phyloP scores from a whole-genome alignment of 116 monocot species.

The Iris pallida region DNA sequence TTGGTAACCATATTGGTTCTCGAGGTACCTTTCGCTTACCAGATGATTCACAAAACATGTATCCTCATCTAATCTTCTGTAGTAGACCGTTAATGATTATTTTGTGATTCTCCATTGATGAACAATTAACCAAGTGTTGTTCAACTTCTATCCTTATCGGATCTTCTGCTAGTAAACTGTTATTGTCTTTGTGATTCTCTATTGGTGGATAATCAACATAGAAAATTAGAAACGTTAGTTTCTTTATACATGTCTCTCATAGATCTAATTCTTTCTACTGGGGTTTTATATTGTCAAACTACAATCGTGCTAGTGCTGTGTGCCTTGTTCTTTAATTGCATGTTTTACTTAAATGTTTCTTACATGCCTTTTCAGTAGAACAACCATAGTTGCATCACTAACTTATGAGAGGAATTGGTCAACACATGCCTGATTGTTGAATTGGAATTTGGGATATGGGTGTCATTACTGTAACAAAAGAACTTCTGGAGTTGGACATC shows the following conservation, averaged over 20 bases:
- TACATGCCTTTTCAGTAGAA: not conserved
- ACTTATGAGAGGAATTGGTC: not conserved
- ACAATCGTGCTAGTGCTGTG: not conserved
- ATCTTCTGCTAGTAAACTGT: too few relatives aligned
- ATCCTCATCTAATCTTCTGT: not conserved
- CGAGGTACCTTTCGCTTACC: constrained; percentile 36
- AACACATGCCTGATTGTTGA: too few relatives aligned
- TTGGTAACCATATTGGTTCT: constrained; percentile 67
- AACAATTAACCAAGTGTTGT: not conserved
- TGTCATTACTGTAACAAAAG: too few relatives aligned
- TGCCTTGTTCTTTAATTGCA: not conserved
- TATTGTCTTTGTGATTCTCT: too few relatives aligned
- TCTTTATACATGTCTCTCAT: too few relatives aligned
- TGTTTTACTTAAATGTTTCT: not conserved
- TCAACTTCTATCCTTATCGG: too few relatives aligned
- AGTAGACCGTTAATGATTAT: not conserved
- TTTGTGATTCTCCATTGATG: not conserved
- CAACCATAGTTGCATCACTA: not conserved
- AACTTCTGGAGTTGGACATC: too few relatives aligned
- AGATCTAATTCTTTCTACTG: not conserved
- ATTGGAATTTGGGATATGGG: too few relatives aligned
- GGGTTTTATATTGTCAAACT: not conserved
- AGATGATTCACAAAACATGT: not conserved
- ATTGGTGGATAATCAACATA: too few relatives aligned
- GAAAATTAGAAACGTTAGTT: too few relatives aligned